phyloP scores from a whole-genome alignment of 2,329 filamentous ascomycete species.

The Cordyceps fumosorosea region DNA sequence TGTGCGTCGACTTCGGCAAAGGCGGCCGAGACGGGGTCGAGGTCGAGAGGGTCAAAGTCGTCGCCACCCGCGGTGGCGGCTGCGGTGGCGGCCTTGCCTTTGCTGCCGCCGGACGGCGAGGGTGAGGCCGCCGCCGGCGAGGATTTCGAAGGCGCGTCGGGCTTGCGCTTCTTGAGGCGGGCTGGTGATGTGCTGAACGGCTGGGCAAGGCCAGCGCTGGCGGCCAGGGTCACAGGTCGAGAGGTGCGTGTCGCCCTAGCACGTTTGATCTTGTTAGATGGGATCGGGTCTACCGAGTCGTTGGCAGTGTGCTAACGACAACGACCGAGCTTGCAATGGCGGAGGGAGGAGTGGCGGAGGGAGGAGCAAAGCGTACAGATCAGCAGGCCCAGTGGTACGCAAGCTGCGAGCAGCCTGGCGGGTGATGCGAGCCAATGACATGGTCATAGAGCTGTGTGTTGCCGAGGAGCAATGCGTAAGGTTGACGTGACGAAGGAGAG shows the following conservation, averaged over 20 bases:
- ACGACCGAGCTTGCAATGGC: background rate
- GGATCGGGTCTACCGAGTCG: too few relatives aligned
- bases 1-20: conserved; percentile 35
- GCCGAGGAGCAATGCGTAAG: background rate
- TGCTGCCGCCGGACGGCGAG: conserved; percentile 6
- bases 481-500: background rate
- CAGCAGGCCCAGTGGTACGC: background rate
- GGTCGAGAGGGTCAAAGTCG: conserved; percentile 39
- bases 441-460: background rate
- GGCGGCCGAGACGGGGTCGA: conserved; percentile 41
- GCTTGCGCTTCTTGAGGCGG: conserved; percentile 34
- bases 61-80: conserved; percentile 16
- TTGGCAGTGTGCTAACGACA: too few relatives aligned
- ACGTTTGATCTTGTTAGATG: background rate
- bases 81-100: conserved; percentile 11
- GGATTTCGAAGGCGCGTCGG: conserved; percentile 16
- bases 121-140: conserved; percentile 13
- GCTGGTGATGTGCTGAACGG: conserved; percentile 24
- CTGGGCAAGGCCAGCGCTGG: conserved; percentile 16
- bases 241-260: background rate
- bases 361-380: background rate
- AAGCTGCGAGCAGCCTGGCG: conserved; percentile 1
- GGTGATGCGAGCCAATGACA: background rate
- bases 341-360: background rate
- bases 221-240: background rate